These are phyloP conservation scores for rapeseed (Brassica napus) DNA, from an alignment of 345 rosid species.

Conservation along the genomic window Da-Ae NC_063441.1:22328001-22328500, in stretches of 20 bases:
- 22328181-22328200: conserved; percentile 7
- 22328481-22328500: too few relatives aligned
- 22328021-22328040: background rate
- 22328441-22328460: background rate
- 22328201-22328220: background rate
- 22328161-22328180: conserved; percentile 12
- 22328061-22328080: background rate
- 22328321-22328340: background rate
- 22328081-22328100: background rate
- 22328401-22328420: too few relatives aligned
- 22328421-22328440: background rate
- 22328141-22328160: background rate
- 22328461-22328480: background rate
- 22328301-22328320: background rate
- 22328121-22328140: background rate
- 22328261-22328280: conserved; percentile 28
- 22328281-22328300: conserved; percentile 22
- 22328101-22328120: background rate
- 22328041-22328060: background rate
- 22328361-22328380: conserved; percentile 1
- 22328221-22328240: background rate
- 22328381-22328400: background rate
- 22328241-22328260: background rate
- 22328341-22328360: conserved; percentile 17
- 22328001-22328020: conserved; percentile 11